Base-by-base conservation (phyloP, 2,329 filamentous ascomycete species). In the Cytospora paraplurivora region DNA sequence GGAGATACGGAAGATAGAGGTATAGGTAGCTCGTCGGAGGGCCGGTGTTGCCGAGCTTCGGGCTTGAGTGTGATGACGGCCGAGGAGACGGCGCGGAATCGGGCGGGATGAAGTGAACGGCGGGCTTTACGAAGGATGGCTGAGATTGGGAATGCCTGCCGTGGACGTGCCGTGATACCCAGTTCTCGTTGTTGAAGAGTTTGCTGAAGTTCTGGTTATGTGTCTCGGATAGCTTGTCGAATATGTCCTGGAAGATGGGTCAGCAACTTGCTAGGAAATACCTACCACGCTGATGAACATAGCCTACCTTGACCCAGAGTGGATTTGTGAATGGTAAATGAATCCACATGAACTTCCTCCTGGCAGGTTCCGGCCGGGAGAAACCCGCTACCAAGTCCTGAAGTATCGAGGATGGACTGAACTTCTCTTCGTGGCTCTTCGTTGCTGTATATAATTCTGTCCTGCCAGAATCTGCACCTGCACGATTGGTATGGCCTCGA, bases 271-370 rank as follows among this genome's bases (percentile, higher is more conserved):
- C 27, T 27, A 51, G 8, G 34, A 17, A 17, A 33, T 69, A 69
- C 68, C 67, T 67, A 21, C 66, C 67, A 67, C 7, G 17, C 4
- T 7, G 4, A 13, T 37, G 8, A 13, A 7, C 2, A 2, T 13
- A 7, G 59, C 74, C 65, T 69, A 83, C 82, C 75, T 82, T 84
- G 2, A 85, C 83, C 84, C 84, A 86, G 0, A 80, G 77, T 0
- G 84, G 82, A 58, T 86, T 85, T 10, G 82, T 86, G 34, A 80
- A 85, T 0, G 83, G 81, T 19, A 84, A 67, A 71, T 86, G 84
- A 54, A 86, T 78, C 84, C 84, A 86, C 68, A 82, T 79, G 67
- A 85, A 85, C 69, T 81, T 84, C 32, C 81, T 77, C 62, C 70
- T 70, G 2, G 68, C 65, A 1, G 75, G 73, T 55, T 77, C 71